Base-by-base conservation (phyloP, 192 early-diverging fungal genomes). In the Coemansia sp. region DNA sequence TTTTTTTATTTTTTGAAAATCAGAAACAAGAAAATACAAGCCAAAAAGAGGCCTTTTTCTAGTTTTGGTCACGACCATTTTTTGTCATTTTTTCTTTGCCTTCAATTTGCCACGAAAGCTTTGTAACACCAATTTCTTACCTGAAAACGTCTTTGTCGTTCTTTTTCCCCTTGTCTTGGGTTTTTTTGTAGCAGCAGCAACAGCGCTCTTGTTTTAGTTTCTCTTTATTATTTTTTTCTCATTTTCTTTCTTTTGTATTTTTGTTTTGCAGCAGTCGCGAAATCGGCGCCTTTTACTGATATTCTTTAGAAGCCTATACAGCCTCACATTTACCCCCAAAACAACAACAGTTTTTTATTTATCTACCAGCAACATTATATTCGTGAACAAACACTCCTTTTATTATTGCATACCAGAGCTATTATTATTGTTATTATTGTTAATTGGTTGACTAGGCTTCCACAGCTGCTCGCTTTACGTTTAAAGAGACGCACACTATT, bases 221-320 rank as follows among this genome's bases (percentile, higher is more conserved):
- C 15, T 2, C 17, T 37, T n/a, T 60, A 28, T 38, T 34, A 22
- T 38, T 38, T 36, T 60, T 60, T 38, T 11, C 5, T 60, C 58
- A 38, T 60, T 38, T 60, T 60, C 18, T 17, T 9, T 12, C 17
- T 60, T 35, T 60, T 60, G 34, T 37, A 60, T 60, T 37, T 35
- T 18, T 37, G 14, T 35, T 60, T 60, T 38, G 2, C 9, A 48
- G 17, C 11, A 48, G 45, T 48, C 45, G 45, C 45, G 45, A 48
- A 48, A 48, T 48, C 45, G 45, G 14, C 45, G 14, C 45, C 1
- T 48, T 48, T 15, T 0, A 8, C 14, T 41, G 39, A 6, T 41
- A 41, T 41, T 3, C 14, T 48, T 12, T 15, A 48, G 12, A 48
- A 8, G 45, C 45, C 12, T 48, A 48, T 3, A 15, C 45, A 48